These are phyloP conservation scores for Phylloporus sp. DNA, from an alignment of 1,284 basidiomycete genomes.

Conservation along the genomic window DNA sequence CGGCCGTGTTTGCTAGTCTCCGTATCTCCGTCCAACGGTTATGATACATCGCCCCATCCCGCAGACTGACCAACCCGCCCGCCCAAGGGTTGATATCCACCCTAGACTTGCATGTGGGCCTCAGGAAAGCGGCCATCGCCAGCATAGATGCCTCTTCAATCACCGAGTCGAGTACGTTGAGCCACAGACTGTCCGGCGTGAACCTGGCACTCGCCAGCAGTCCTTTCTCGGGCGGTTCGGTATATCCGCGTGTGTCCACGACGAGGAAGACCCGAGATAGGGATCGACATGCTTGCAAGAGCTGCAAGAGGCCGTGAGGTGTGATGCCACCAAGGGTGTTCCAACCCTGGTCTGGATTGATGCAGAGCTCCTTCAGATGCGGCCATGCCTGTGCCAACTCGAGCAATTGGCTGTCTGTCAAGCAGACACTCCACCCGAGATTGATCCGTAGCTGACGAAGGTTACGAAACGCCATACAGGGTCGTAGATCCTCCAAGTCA, in stretches of 20 bases:
- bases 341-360: not conserved
- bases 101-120: too few relatives aligned
- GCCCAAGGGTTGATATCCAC: too few relatives aligned
- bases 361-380: not conserved
- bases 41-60: too few relatives aligned
- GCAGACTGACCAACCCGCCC: too few relatives aligned
- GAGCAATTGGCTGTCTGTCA: not conserved
- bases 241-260: not conserved
- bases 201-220: not conserved
- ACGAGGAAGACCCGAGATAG: not conserved
- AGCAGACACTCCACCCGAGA: not conserved
- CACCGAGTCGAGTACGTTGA: not conserved
- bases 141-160: not conserved
- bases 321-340: not conserved
- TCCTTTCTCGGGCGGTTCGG: not conserved
- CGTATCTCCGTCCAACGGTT: too few relatives aligned
- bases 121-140: too few relatives aligned
- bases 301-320: not conserved
- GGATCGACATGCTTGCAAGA: not conserved
- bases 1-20: too few relatives aligned
- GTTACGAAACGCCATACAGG: too few relatives aligned
- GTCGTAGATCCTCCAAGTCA: too few relatives aligned
- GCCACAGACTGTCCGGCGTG: too few relatives aligned
- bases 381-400: not conserved
- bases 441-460: too few relatives aligned